Evolutionary conservation across 2,329 filamentous ascomycete genomes (phyloP), one percentile per base, ranked within the genome.

Genomic region (Drechslerella stenobrocha): DNA sequence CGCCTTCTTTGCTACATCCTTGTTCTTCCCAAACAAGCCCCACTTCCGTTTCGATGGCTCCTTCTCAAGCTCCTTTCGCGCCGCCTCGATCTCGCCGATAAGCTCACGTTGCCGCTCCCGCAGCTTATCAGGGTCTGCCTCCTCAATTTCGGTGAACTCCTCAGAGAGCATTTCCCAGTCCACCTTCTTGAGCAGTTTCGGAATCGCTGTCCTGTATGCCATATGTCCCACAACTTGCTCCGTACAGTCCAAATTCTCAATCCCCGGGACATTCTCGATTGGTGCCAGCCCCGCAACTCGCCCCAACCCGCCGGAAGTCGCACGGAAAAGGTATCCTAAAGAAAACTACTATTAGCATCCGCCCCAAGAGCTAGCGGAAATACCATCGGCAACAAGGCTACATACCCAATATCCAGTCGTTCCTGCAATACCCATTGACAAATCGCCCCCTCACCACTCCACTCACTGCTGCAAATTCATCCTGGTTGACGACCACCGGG

Each of bases 341-440:
- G 28, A 30, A 30, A 30, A 30, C 28, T 11, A 30, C 28, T 6
- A 52, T 55, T 37, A 34, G 13, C 32, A 47, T 70, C 24, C 56
- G 35, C 55, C 23, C 24, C 18, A n/a, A 32, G n/a, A 20, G 22
- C 11, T 34, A 42, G 3, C 37, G n/a, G 18, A 7, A 20, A 7
- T 18, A 18, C 37, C 37, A 18, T n/a, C 18, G 3, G 18, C 4
- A 5, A 42, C 2, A n/a, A 11, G 18, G 95, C n/a, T 95, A 79
- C 75, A 95, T 92, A 1, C 85, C 90, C 0, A 96, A 83, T 32
- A 96, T 85, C 74, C 89, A 88, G 76, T 96, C 91, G 67, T 93
- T 91, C 52, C 86, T 84, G 1, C 88, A 92, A 77, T 87, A 96
- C 8, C 92, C 89, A 72, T 96, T 96, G 72, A 95, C 87, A 8